These are phyloP conservation scores for Aspergillus candidus DNA, from an alignment of 2,329 filamentous ascomycete species.

Conservation along the genomic window DNA sequence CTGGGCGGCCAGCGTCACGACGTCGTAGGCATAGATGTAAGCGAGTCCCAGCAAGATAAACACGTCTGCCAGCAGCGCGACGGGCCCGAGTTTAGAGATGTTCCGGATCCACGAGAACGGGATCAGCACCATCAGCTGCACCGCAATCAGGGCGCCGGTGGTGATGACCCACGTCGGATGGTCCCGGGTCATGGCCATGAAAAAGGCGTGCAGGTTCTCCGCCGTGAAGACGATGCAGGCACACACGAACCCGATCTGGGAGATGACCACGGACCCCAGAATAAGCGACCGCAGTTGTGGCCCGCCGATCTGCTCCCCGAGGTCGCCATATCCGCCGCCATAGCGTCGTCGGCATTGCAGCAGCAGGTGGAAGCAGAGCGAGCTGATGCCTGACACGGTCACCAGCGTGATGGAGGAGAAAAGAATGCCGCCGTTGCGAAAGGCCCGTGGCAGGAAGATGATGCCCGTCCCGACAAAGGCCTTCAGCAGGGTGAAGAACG, in stretches of 20 bases:
- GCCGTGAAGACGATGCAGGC: conserved; percentile 72
- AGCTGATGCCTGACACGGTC: conserved; percentile 59
- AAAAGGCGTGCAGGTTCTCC: conserved; percentile 64
- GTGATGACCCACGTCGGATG: conserved; percentile 44
- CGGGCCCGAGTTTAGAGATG: conserved; percentile 90
- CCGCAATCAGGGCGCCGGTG: conserved; percentile 55
- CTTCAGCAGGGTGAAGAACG: conserved; percentile 73
- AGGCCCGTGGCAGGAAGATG: conserved; percentile 75
- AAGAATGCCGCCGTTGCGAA: conserved; percentile 69
- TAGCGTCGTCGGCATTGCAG: conserved; percentile 59
- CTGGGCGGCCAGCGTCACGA: conserved; percentile 68
- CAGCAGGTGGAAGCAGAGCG: conserved; percentile 65
- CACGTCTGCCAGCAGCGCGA: conserved; percentile 80
- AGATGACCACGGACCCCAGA: conserved; percentile 63
- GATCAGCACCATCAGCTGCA: conserved; percentile 90
- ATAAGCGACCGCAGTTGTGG: conserved; percentile 59
- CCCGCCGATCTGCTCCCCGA: conserved; percentile 62
- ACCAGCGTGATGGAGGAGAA: conserved; percentile 67
- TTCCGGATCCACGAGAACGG: conserved; percentile 87
- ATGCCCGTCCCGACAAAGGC: conserved; percentile 76
- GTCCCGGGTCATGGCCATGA: conserved; percentile 53
- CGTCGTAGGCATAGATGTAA: conserved; percentile 90
- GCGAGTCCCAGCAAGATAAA: conserved; percentile 88
- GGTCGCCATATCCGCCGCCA: conserved; percentile 67
- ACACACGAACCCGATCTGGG: conserved; percentile 72